Evolutionary conservation across 306 rosid genomes (phyloP).

Genomic region (Quercus mongolica): DNA sequence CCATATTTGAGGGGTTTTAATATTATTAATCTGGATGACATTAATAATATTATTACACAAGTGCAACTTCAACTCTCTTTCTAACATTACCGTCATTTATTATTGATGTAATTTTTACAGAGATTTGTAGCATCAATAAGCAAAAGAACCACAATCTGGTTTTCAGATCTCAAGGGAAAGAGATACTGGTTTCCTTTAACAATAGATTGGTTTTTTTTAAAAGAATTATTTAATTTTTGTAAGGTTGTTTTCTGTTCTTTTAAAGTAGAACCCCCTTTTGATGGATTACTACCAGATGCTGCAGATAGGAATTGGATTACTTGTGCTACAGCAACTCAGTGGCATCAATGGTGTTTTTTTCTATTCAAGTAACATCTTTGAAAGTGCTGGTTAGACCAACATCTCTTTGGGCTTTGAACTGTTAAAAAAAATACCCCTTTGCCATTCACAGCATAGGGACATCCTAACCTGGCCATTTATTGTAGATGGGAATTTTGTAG

Average conservation of each 20-base stretch:
- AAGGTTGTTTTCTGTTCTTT: constrained; percentile 8
- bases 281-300: constrained; percentile 8
- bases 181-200: constrained; percentile 82
- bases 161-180: constrained; percentile 68
- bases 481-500: no score
- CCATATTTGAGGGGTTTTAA: no score
- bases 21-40: neutral
- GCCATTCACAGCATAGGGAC: no score
- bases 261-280: constrained; percentile 15
- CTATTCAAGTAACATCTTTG: constrained; percentile 78
- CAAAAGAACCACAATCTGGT: constrained; percentile 51
- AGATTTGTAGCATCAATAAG: constrained; percentile 55
- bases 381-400: constrained; percentile 56
- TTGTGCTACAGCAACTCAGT: constrained; percentile 68
- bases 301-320: constrained; percentile 76
- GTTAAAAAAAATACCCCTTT: neutral
- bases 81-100: constrained; percentile 12
- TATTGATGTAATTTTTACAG: constrained; percentile 29
- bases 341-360: constrained; percentile 80
- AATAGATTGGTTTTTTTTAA: constrained; percentile 25
- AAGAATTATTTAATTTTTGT: neutral
- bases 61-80: neutral
- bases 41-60: constrained; percentile 3
- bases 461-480: no score
- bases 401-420: constrained; percentile 2